These are phyloP conservation scores for Neurospora sp. DNA, from an alignment of 495 filamentous ascomycete species.

Conservation along the genomic window DNA sequence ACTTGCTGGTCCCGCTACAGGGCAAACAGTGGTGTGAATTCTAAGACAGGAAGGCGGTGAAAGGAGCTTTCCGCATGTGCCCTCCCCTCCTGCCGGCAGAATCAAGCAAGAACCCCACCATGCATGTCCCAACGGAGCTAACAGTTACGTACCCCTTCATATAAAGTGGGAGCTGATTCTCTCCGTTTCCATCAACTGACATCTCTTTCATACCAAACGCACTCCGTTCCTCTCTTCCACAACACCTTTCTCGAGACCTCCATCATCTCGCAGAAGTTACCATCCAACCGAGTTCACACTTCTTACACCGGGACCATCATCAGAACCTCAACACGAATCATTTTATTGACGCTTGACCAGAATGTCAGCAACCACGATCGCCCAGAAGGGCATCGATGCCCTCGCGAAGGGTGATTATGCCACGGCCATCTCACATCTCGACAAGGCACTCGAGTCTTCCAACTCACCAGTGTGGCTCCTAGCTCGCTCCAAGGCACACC, in stretches of 20 bases:
- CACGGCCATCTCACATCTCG: slow-evolving; percentile 60
- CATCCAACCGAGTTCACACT: not conserved
- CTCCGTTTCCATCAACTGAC: not conserved
- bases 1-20: not conserved
- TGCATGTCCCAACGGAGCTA: not conserved
- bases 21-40: not conserved
- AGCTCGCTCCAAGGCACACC: slow-evolving; percentile 74
- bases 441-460: slow-evolving; percentile 60
- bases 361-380: slow-evolving; percentile 24
- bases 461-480: slow-evolving; percentile 74
- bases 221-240: not conserved
- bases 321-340: not conserved
- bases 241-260: not conserved
- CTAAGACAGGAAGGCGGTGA: not conserved
- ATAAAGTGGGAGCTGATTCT: not conserved
- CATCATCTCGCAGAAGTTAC: not conserved
- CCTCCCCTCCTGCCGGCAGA: not conserved
- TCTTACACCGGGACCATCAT: not conserved
- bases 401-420: slow-evolving; percentile 51
- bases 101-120: not conserved
- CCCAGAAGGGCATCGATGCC: slow-evolving; percentile 42
- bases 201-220: not conserved
- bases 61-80: not conserved
- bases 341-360: not conserved
- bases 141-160: not conserved